Conservation (phyloP, 2,329 filamentous ascomycete species). For the Beauveria australis region DNA sequence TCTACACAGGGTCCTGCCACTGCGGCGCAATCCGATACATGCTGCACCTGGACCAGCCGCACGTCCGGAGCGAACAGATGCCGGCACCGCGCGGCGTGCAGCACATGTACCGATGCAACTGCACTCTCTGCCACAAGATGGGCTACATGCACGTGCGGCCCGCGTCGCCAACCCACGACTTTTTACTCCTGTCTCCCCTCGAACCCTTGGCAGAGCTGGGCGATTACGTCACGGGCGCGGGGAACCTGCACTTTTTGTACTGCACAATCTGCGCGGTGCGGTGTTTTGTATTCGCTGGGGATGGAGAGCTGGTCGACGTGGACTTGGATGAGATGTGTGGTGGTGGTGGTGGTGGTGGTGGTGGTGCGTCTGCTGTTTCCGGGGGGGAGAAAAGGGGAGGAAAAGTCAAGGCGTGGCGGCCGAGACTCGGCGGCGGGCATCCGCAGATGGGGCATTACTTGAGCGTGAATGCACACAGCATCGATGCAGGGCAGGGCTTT, state of each 20-base stretch:
- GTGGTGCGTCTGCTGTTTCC: neutral
- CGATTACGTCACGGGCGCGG: neutral
- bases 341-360: too few species aligned
- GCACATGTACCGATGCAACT: slow-evolving; percentile 9
- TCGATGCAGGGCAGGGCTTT: too few species aligned
- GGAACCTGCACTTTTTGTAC: slow-evolving; percentile 2
- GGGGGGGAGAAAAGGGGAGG: too few species aligned
- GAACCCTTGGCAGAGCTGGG: neutral
- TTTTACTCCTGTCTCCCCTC: neutral
- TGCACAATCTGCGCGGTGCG: slow-evolving; percentile 5
- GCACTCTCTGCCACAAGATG: slow-evolving; percentile 6
- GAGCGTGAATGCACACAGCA: too few species aligned
- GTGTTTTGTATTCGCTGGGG: slow-evolving; percentile 3
- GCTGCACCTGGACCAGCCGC: neutral
- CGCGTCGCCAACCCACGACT: neutral
- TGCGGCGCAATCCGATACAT: neutral
- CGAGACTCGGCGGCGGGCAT: too few species aligned
- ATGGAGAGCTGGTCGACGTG: neutral
- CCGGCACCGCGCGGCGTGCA: neutral
- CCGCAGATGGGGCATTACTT: too few species aligned
- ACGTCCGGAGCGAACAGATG: neutral
- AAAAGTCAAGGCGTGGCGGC: too few species aligned
- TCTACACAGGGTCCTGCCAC: slow-evolving; percentile 2
- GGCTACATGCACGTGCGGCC: slow-evolving; percentile 6
- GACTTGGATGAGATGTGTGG: neutral